Evolutionary conservation across 768 basidiomycete genomes (phyloP), one percentile per base, ranked within the genome.

Genomic region (Lactarius deliciosus): DNA sequence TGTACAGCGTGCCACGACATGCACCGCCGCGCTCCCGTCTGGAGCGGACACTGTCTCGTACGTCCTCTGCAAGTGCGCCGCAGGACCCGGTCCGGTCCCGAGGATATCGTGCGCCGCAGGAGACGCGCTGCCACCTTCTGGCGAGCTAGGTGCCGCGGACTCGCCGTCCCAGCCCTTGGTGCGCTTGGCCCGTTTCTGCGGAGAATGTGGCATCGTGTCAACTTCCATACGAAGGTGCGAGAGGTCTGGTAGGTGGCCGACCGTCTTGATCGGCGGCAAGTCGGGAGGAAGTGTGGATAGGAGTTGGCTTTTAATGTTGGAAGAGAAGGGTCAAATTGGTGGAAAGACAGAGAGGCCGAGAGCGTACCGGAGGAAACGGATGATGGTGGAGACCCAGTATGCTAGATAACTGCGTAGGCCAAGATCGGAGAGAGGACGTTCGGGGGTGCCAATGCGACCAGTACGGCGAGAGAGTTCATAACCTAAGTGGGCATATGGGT

Each of bases 401-500:
- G 91, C 84, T 38, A 93, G 85, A 77, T 98, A 99, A 65, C 93
- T 91, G 62, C 91, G 85, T 13, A 96, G 81, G 8, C 97, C 97
- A 18, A 98, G 86, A 69, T 95, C 94, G 0, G 95, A 97, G 5
- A 99, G 81, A 1, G 97, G 97, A 10, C 96, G 86, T 78, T 99
- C 97, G 0, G 97, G 97, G 2, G 94, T 94, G 20, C 95, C 95
- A 7, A 91, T 81, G 72, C 89, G 92, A 1, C 89, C 87, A 13
- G 85, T 82, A 61, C 87, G 83, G 54, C 91, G 84, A 22, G 94
- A 97, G 8, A 98, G 81, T 74, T 96, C 94, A 73, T 99, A 99
- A 76, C 96, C 96, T 98, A 57, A 28, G 11, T 9, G 43, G 47
- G 9, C 20, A 59, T 38, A 34, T 60, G 10, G 43, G 36, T n/a